Evolutionary conservation across 1,284 basidiomycete genomes (phyloP).

Genomic region (Butyriboletus regius): DNA sequence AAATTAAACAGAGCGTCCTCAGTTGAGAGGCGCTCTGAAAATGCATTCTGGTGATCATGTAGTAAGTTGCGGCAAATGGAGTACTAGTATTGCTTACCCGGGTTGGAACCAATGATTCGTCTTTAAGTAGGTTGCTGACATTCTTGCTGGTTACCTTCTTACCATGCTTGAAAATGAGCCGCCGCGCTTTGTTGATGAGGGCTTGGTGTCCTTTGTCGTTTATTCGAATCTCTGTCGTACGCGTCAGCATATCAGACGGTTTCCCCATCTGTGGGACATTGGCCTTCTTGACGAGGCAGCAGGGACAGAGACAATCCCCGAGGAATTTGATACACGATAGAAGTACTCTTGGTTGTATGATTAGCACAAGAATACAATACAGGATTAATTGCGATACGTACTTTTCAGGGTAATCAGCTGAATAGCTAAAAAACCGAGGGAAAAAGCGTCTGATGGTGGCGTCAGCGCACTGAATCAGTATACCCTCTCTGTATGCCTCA

Average conservation of each 20-base stretch:
- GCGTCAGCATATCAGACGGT: background rate
- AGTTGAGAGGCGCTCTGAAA: background rate
- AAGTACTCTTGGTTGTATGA: background rate
- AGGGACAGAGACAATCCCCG: background rate
- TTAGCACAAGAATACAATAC: too few species aligned
- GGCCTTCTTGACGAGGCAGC: background rate
- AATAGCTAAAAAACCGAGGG: constrained; percentile 23
- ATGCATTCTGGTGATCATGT: background rate
- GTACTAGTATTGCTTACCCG: background rate
- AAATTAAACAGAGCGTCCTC: background rate
- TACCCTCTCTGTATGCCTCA: constrained; percentile 21
- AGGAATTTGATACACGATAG: background rate
- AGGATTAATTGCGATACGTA: constrained; percentile 3
- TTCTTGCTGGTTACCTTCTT: background rate
- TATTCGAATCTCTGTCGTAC: background rate
- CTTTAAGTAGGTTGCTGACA: background rate
- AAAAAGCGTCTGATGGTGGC: constrained; percentile 13
- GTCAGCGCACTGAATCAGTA: constrained; percentile 22
- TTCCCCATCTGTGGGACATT: background rate
- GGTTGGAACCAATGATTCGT: background rate
- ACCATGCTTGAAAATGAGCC: background rate
- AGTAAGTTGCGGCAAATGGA: background rate
- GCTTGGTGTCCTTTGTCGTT: background rate
- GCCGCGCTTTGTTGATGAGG: background rate
- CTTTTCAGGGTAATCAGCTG: constrained; percentile 33